Evolutionary conservation across 352 stramenopile genomes (phyloP), one percentile per base, ranked within the genome.

Genomic region (Pythium insidiosum): DNA sequence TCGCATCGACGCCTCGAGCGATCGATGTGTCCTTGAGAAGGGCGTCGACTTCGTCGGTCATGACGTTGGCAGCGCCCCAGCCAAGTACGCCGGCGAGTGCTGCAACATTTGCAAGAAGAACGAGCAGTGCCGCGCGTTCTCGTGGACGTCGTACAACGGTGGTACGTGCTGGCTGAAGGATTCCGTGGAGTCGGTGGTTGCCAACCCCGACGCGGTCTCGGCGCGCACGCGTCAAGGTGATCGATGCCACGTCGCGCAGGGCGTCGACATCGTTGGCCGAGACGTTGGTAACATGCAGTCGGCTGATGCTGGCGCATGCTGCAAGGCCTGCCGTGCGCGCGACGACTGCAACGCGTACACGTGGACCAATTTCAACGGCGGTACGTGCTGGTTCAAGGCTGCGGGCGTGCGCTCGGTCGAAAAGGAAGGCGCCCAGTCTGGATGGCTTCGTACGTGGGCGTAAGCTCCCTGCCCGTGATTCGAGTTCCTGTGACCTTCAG

Each of bases 131-230:
- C 57, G 58, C n/a, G 59, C 53, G 3, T 85, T 68, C 41, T 66
- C 70, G 15, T 85, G 73, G 73, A 70, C 50, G 3, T 56, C 68
- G 39, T 61, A 66, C 29, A 62, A 59, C 25, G 54, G 59, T 3
- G 72, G 72, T 19, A 82, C 63, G 4, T 84, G 72, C 53, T 82
- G 53, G 54, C 63, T 85, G 20, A 85, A 85, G 54, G 61, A 50
- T n/a, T 11, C 10, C 29, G 22, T 24, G 28, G 15, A 33, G 9
- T 9, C 9, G 28, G 9, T 13, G 28, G 28, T 13, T 9, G 9
- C 28, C 15, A 9, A 15, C 28, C 9, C 28, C 28, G 28, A 15
- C 9, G 9, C 9, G 9, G 15, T 13, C 9, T 33, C 28, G 28
- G 28, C 28, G 28, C 9, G 9, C 28, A 15, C 15, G 9, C 28